These are phyloP conservation scores for Alliaria petiolata DNA, from an alignment of 345 rosid genomes.

Conservation along the genomic window DNA sequence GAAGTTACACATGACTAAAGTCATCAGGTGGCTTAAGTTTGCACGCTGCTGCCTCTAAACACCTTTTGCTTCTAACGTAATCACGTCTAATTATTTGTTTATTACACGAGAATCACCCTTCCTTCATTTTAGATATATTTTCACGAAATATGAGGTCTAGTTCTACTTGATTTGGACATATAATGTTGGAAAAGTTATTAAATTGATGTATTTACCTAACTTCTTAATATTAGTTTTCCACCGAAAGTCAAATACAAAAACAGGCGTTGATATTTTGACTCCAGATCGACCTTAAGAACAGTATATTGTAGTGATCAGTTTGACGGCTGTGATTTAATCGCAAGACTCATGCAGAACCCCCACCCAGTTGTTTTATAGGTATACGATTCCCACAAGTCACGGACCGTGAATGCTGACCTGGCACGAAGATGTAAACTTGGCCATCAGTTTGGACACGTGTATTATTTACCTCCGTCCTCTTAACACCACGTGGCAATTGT, in stretches of 20 bases:
- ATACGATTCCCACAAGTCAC: constrained; percentile 25
- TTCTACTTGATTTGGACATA: constrained; percentile 18
- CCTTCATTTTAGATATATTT: background rate
- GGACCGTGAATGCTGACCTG: constrained; percentile 19
- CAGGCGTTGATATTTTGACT: constrained; percentile 2
- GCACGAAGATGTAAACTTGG: background rate
- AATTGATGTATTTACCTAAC: constrained; percentile 1
- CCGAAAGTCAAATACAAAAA: constrained; percentile 16
- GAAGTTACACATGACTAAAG: background rate
- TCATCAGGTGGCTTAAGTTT: background rate
- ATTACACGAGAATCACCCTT: background rate
- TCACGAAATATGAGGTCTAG: background rate
- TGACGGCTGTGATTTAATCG: background rate
- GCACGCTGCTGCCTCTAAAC: background rate
- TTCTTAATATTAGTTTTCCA: background rate
- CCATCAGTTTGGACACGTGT: constrained; percentile 5
- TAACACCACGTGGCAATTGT: background rate
- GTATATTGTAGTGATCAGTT: constrained; percentile 11
- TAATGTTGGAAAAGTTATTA: background rate
- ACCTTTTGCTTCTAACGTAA: constrained; percentile 5
- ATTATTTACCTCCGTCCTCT: background rate
- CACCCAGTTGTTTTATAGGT: background rate
- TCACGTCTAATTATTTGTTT: background rate
- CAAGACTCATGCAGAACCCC: background rate
- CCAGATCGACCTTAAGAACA: background rate